phyloP scores from a whole-genome alignment of 2,329 filamentous ascomycete genomes.

The Colletotrichum scovillei region DNA sequence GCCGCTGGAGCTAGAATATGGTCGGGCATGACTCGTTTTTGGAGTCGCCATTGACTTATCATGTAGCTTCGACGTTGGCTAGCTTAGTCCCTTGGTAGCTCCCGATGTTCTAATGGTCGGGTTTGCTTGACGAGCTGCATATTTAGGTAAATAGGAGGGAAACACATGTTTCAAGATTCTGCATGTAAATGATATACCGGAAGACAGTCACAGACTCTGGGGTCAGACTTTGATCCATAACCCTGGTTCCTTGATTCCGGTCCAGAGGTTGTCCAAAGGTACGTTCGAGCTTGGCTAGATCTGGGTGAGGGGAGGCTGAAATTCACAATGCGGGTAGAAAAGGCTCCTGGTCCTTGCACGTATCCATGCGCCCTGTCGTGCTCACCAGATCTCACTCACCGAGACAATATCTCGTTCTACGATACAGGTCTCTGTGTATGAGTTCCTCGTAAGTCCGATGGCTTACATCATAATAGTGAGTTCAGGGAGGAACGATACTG shows the following conservation, averaged over 20 bases:
- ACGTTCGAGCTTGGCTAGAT: too few species aligned
- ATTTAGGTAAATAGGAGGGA: too few species aligned
- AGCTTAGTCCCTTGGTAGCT: not conserved
- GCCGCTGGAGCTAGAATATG: too few species aligned
- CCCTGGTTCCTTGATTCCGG: too few species aligned
- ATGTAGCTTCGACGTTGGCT: not conserved
- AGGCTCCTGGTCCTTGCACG: conserved; percentile 10
- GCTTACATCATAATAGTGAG: not conserved
- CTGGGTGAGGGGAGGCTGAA: not conserved
- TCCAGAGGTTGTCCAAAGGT: too few species aligned
- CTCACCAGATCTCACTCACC: conserved; percentile 7
- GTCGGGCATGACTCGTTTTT: not conserved
- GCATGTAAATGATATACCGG: too few species aligned
- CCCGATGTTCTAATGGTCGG: not conserved
- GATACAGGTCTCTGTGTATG: not conserved
- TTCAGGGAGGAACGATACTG: not conserved
- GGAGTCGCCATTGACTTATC: not conserved
- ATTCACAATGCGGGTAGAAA: not conserved
- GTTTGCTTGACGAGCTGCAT: not conserved
- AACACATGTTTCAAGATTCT: too few species aligned
- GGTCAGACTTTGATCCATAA: too few species aligned
- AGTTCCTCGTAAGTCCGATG: not conserved
- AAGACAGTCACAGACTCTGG: too few species aligned
- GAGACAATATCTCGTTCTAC: not conserved
- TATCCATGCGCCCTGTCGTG: conserved; percentile 1